Conservation (phyloP, 345 rosid species). For the Nephelium lappaceum region DNA sequence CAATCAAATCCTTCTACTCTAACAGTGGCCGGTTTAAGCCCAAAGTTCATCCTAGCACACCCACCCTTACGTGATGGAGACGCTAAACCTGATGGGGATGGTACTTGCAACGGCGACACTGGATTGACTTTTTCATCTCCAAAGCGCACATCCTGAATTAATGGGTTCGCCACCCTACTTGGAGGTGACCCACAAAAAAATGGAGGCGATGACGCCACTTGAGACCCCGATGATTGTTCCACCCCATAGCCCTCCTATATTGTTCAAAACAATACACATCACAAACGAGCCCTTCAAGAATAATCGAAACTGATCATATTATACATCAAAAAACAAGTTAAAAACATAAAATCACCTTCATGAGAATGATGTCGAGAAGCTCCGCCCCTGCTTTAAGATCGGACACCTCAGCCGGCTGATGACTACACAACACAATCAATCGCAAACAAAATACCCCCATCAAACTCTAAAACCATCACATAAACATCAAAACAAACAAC, state of each 20-base stretch:
- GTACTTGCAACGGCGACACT: slow-evolving; percentile 40
- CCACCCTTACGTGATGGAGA: slow-evolving; percentile 69
- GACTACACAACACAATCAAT: slow-evolving; percentile 35
- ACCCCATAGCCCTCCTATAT: slow-evolving; percentile 63
- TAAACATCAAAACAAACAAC: neutral
- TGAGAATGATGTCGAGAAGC: slow-evolving; percentile 81
- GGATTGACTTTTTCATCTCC: slow-evolving; percentile 61
- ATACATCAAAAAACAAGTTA: neutral
- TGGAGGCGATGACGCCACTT: slow-evolving; percentile 66
- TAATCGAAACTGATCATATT: neutral
- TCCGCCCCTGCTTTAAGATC: slow-evolving; percentile 71
- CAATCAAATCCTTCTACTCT: slow-evolving; percentile 99
- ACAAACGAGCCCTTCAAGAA: neutral
- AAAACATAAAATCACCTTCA: slow-evolving; percentile 47
- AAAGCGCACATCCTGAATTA: slow-evolving; percentile 79
- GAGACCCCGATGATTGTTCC: slow-evolving; percentile 42
- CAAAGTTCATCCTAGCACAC: slow-evolving; percentile 72
- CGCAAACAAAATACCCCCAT: neutral
- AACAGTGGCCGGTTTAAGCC: slow-evolving; percentile 85
- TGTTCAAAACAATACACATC: neutral
- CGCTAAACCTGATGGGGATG: slow-evolving; percentile 59
- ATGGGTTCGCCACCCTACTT: slow-evolving; percentile 77
- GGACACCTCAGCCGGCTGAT: slow-evolving; percentile 56
- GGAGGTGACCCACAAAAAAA: slow-evolving; percentile 91
- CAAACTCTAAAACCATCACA: neutral